Base-by-base conservation (phyloP, 352 stramenopile genomes). In the Globisporangium polare region DNA sequence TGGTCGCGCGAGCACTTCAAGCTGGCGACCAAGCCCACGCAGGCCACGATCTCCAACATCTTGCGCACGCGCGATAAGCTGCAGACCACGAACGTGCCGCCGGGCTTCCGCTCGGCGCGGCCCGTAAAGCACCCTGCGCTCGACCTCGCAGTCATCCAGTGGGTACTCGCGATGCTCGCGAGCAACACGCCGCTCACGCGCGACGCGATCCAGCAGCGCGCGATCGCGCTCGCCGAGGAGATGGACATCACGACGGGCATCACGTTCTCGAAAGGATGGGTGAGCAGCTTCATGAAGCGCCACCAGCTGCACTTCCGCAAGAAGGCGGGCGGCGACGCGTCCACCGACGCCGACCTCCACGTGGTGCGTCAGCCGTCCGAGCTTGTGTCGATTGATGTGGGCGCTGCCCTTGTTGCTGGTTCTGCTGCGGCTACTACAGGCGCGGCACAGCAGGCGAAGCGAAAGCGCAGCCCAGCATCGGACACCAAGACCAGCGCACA, bases 31-130 rank as follows among this genome's bases (percentile, higher is more conserved):
- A 77, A 74, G 55, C 80, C 77, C n/a, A 86, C 75, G 29, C 77
- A 86, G 59, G 77, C 77, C 55, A 86, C 79, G 15, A 86, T 89
- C 68, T 89, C 79, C 47, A 87, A 89, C 58, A 73, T 86, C 27
- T 58, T 89, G 55, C 69, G 75, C 42, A 55, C 58, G 42, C 75
- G 77, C 54, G 69, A 83, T 26, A 77, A 78, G 35, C 70, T 86
- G 49, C 67, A 79, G 61, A 69, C 22, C 33, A 66, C 71, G 33
- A 68, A 68, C 18, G 76, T 83, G 53, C 75, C 76, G 41, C 65
- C 74, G 0, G 65, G 68, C 26, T 83, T 76, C 64, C 70, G 77
- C 55, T 74, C 72, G 29, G 69, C 68, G 39, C 69, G 75, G 2
- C 70, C 70, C 8, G 77, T 88, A 1, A 80, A 77, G 55, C 64